These are phyloP conservation scores for Oenanthe javanica DNA, from an alignment of 140 eudicot species.

Conservation along the genomic window DNA sequence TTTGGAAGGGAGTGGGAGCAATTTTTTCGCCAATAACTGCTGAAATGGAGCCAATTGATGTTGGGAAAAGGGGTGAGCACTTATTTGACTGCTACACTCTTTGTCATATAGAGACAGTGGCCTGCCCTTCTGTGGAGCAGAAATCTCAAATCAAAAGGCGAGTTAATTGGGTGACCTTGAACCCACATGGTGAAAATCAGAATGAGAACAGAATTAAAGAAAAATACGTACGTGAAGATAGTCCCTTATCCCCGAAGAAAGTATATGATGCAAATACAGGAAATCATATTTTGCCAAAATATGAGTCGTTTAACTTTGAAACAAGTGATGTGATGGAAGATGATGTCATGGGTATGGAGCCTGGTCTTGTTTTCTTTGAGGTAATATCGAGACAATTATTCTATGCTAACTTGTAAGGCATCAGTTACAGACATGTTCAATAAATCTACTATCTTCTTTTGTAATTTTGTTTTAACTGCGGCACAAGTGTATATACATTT, in stretches of 20 bases:
- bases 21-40: constrained; percentile 93
- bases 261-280: constrained; percentile 22
- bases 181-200: constrained; percentile 73
- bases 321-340: constrained; percentile 92
- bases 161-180: constrained; percentile 85
- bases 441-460: not conserved
- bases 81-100: constrained; percentile 88
- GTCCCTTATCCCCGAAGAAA: constrained; percentile 24
- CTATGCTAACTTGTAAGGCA: not conserved
- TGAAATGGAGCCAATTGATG: constrained; percentile 92
- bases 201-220: constrained; percentile 29
- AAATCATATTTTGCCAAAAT: constrained; percentile 47
- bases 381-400: constrained; percentile 30
- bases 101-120: constrained; percentile 62
- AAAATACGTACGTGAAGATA: constrained; percentile 17
- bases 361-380: constrained; percentile 98
- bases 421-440: not conserved
- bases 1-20: constrained; percentile 99
- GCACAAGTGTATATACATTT: not conserved
- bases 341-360: constrained; percentile 88
- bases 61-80: constrained; percentile 63
- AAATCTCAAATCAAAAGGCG: constrained; percentile 49
- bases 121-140: constrained; percentile 33
- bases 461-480: not conserved
- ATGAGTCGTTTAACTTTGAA: constrained; percentile 80